phyloP scores from a whole-genome alignment of 495 filamentous ascomycete species.

The Penicillium bovifimosum region DNA sequence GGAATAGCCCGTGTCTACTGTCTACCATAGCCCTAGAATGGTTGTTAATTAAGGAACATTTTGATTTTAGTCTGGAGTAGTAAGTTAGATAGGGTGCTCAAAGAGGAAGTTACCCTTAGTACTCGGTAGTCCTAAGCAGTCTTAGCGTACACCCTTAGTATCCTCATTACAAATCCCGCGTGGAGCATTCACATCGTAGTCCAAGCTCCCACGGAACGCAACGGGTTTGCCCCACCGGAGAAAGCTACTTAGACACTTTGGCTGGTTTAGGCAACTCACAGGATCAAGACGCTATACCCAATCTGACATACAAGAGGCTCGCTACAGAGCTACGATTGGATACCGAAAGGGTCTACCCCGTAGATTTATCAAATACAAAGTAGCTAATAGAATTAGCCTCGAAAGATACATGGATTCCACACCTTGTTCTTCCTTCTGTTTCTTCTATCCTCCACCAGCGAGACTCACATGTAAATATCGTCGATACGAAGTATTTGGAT shows the following conservation, averaged over 20 bases:
- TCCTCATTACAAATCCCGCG: not conserved
- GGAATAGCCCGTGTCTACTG: not conserved
- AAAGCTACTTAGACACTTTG: not conserved
- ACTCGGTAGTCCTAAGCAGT: no score
- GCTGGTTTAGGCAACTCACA: constrained; percentile 14
- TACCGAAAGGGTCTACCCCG: not conserved
- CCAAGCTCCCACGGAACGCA: constrained; percentile 22
- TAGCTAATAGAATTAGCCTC: no score
- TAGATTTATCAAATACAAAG: no score
- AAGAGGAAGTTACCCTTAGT: no score
- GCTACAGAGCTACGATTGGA: constrained; percentile 6
- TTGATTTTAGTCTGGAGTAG: not conserved
- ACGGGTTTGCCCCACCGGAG: constrained; percentile 21
- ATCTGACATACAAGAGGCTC: not conserved
- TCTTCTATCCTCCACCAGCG: no score
- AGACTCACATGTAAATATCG: no score
- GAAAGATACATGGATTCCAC: no score
- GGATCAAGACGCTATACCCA: constrained; percentile 8
- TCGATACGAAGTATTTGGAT: not conserved
- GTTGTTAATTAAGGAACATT: not conserved
- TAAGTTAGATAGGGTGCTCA: no score
- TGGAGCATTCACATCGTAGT: constrained; percentile 6
- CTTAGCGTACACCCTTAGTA: no score
- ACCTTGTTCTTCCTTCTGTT: no score
- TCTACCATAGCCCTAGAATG: not conserved